Conservation (phyloP, 345 rosid species). For the Garcia nutans region DNA sequence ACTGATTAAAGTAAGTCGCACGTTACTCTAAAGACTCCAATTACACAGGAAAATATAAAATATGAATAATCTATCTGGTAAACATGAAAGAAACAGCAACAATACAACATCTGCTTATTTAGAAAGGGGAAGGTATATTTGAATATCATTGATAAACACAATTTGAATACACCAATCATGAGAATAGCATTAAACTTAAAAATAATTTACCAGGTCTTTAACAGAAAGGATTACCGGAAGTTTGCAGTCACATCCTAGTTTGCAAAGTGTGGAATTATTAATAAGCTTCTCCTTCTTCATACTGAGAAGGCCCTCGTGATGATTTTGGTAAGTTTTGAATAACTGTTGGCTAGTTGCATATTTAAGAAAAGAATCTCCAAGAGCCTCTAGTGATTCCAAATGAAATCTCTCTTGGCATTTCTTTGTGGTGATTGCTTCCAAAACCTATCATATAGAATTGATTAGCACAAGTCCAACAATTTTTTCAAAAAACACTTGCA, state of each 20-base stretch:
- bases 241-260: slow-evolving; percentile 62
- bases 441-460: slow-evolving; percentile 43
- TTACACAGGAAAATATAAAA: not conserved
- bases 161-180: not conserved
- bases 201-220: not conserved
- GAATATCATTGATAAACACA: not conserved
- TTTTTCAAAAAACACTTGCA: not conserved
- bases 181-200: not conserved
- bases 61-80: not conserved
- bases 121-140: not conserved
- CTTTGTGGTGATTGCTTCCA: slow-evolving; percentile 89
- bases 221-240: slow-evolving; percentile 51
- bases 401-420: slow-evolving; percentile 73
- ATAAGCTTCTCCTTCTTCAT: slow-evolving; percentile 55
- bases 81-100: not conserved
- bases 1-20: too few species aligned
- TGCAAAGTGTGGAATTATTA: slow-evolving; percentile 68
- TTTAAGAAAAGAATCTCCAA: slow-evolving; percentile 92
- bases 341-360: slow-evolving; percentile 76
- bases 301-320: slow-evolving; percentile 86
- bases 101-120: not conserved
- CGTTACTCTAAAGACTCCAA: too few species aligned
- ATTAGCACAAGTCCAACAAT: slow-evolving; percentile 9
- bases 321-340: slow-evolving; percentile 45
- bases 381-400: slow-evolving; percentile 87